These are phyloP conservation scores for Immersiporthe knoxdaviesiana DNA, from an alignment of 2,329 filamentous ascomycete species.

Conservation along the genomic window DNA sequence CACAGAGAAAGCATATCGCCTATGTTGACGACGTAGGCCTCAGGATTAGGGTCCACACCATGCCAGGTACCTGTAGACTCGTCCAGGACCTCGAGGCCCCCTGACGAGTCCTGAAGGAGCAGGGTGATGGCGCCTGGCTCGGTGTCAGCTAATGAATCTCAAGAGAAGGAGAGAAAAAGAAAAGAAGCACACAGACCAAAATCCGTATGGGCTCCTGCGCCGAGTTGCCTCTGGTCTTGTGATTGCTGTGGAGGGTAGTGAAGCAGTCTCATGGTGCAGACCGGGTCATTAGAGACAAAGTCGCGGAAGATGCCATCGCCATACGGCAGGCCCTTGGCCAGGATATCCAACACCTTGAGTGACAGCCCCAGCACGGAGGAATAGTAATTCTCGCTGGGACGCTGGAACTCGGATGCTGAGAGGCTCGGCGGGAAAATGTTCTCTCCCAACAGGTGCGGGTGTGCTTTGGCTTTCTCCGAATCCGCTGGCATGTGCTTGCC, in stretches of 20 bases:
- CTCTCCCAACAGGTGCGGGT: slow-evolving; percentile 46
- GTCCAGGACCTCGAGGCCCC: slow-evolving; percentile 57
- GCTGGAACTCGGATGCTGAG: slow-evolving; percentile 39
- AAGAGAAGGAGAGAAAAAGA: not conserved
- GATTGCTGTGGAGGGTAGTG: slow-evolving; percentile 51
- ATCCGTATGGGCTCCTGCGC: slow-evolving; percentile 56
- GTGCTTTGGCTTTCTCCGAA: slow-evolving; percentile 37
- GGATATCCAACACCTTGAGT: slow-evolving; percentile 44
- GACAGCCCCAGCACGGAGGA: slow-evolving; percentile 44
- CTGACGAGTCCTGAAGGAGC: slow-evolving; percentile 54
- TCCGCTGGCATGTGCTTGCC: slow-evolving; percentile 42
- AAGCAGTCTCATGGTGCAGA: slow-evolving; percentile 49
- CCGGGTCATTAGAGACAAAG: slow-evolving; percentile 46
- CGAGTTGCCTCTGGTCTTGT: slow-evolving; percentile 38
- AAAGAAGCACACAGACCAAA: slow-evolving; percentile 43
- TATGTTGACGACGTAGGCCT: slow-evolving; percentile 55
- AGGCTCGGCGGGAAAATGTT: slow-evolving; percentile 42
- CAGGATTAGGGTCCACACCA: slow-evolving; percentile 46
- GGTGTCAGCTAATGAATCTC: not conserved
- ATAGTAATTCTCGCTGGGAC: slow-evolving; percentile 46
- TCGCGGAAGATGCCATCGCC: slow-evolving; percentile 47
- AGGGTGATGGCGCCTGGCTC: slow-evolving; percentile 52
- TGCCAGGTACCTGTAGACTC: slow-evolving; percentile 48
- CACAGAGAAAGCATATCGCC: slow-evolving; percentile 54
- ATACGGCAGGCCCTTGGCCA: slow-evolving; percentile 47